These are phyloP conservation scores for Pulveroboletus ravenelii DNA, from an alignment of 768 basidiomycete species.

Conservation along the genomic window DNA sequence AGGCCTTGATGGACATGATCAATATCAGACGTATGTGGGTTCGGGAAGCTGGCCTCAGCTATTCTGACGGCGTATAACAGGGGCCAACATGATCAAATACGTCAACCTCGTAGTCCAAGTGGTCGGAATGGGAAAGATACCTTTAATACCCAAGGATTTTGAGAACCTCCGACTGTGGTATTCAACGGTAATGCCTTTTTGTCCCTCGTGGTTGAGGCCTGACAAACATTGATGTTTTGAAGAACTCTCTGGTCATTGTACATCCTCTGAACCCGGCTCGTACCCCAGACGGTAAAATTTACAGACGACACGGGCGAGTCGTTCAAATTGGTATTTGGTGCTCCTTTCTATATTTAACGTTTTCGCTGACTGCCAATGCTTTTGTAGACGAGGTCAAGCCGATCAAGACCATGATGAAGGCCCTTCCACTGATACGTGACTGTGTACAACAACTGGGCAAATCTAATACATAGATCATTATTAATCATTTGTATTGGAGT, in stretches of 20 bases:
- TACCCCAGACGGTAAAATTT: slow-evolving; percentile 34
- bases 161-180: slow-evolving; percentile 70
- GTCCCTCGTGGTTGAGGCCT: background rate
- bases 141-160: slow-evolving; percentile 48
- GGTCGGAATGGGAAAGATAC: slow-evolving; percentile 58
- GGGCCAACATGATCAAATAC: slow-evolving; percentile 49
- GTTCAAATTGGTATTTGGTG: slow-evolving; percentile 52
- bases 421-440: slow-evolving; percentile 57
- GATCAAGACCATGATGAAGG: slow-evolving; percentile 67
- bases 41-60: background rate
- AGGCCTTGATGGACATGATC: slow-evolving; percentile 69
- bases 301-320: slow-evolving; percentile 63
- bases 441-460: slow-evolving; percentile 41
- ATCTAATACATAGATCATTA: slow-evolving; percentile 8
- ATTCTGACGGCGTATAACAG: slow-evolving; percentile 23
- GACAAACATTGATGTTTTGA: slow-evolving; percentile 8
- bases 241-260: slow-evolving; percentile 72
- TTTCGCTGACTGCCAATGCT: background rate
- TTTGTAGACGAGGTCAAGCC: slow-evolving; percentile 61
- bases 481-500: background rate
- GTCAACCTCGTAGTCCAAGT: slow-evolving; percentile 78
- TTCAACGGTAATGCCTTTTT: slow-evolving; percentile 44
- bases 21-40: slow-evolving; percentile 57
- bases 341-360: background rate
- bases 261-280: slow-evolving; percentile 57